Base-by-base conservation (phyloP, 495 filamentous ascomycete species). In the Neurospora hispaniola region DNA sequence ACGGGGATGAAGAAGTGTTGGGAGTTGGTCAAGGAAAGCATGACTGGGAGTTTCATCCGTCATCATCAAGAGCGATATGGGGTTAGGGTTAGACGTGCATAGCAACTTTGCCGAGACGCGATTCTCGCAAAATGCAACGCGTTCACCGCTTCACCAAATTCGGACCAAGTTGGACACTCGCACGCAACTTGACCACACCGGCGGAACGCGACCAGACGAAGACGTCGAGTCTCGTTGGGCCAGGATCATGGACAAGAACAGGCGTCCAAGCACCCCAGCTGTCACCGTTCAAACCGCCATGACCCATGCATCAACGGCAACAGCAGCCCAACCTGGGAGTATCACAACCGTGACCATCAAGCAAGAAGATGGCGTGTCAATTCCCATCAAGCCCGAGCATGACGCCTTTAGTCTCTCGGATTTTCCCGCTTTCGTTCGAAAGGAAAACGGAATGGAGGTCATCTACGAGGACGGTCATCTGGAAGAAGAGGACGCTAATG, bases 1-100 rank as follows among this genome's bases (percentile, higher is more conserved):
- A 85, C 83, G 1, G 84, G 84, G 0, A 86, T 86, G 84, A 79
- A 80, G 20, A 82, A 83, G 48, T 86, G 84, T 71, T 86, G 84
- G 84, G 74, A 79, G 2, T 71, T 85, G 39, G 74, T 80, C 11
- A 74, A 74, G 70, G 71, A 48, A 2, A 16, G 31, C 8, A 48
- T 66, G 68, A 4, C 12, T 1, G 11, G 48, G 3, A 9, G 3
- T 9, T n/a, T n/a, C n/a, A n/a, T n/a, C 27, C 27, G 2, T 38
- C 35, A 5, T 38, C 35, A 38, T 0, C 35, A 38, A 23, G 11
- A 59, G 11, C 20, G 11, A 14, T 2, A 31, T 16, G 54, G 23
- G 54, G 54, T 62, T 62, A 62, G 54, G 12, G 12, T 16, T 62
- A 5, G 27, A 31, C 3, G 27, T 35, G 54, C 23, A 3, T 9